These are phyloP conservation scores for Hibiscus trionum DNA, from an alignment of 345 rosid genomes.

Conservation along the genomic window DNA sequence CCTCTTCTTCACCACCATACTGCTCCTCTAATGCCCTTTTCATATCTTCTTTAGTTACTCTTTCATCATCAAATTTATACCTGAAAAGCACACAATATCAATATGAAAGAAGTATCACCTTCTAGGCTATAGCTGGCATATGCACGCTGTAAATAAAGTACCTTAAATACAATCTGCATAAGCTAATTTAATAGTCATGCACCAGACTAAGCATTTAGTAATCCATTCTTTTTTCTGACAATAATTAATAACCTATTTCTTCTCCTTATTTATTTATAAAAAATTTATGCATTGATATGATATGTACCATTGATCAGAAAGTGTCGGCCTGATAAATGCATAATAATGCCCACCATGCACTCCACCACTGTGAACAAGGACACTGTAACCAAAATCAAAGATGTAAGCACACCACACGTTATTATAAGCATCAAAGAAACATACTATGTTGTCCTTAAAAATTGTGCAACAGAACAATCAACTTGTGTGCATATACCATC, in stretches of 20 bases:
- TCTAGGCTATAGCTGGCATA: background rate
- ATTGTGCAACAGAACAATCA: background rate
- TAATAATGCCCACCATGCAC: slow-evolving; percentile 98
- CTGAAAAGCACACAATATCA: slow-evolving; percentile 26
- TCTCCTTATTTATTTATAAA: background rate
- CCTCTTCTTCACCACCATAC: slow-evolving; percentile 99
- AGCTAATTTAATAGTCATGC: background rate
- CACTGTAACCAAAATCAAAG: slow-evolving; percentile 50
- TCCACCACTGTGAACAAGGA: slow-evolving; percentile 94
- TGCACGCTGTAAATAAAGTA: background rate
- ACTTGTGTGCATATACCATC: background rate
- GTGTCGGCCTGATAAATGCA: slow-evolving; percentile 95
- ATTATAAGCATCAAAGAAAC: background rate
- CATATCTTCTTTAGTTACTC: slow-evolving; percentile 90
- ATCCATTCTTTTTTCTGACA: background rate
- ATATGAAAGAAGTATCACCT: background rate
- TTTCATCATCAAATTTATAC: slow-evolving; percentile 97
- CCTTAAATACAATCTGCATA: background rate
- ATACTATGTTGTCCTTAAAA: background rate
- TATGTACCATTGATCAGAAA: slow-evolving; percentile 83
- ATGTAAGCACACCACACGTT: slow-evolving; percentile 11
- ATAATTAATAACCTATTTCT: background rate
- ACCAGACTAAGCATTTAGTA: background rate
- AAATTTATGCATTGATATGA: background rate
- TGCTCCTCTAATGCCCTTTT: slow-evolving; percentile 95